Evolutionary conservation across 345 rosid species (phyloP), one percentile per base, ranked within the genome.

Genomic region (Lumnitzera littorea): DNA sequence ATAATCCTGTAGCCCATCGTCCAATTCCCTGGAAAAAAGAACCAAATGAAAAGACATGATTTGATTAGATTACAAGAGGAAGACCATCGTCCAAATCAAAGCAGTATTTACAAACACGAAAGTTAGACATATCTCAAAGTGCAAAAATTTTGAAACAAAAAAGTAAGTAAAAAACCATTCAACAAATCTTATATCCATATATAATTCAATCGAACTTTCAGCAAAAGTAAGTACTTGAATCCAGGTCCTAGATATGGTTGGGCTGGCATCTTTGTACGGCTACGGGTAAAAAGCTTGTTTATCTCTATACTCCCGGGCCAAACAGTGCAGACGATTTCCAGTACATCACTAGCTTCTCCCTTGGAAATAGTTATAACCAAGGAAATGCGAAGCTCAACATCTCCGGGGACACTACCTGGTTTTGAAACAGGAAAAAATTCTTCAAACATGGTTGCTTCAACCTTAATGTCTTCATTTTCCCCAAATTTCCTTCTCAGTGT

Each of bases 361-460:
- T 92, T 89, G 3, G 82, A 69, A 73, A 92, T 81, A 74, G 67
- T 84, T 70, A 90, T 87, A 58, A 87, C 65, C 70, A 89, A 73
- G 55, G 94, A 82, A 50, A 89, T 75, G 70, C 83, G 95, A 73
- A 84, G 91, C 67, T 72, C 62, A 47, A 74, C 72, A 27, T 74
- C 80, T 55, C 74, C 78, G 46, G 60, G 11, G 29, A 49, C 53
- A 25, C 23, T 65, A 24, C 54, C 51, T 25, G 78, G 55, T 65
- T 77, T 73, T 16, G 87, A 63, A 53, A 64, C 51, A 15, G 96
- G 81, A 67, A 81, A 27, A 7, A 83, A 79, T 57, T 82, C 96
- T 72, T 89, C 91, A 70, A 92, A 82, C 88, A 89, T 78, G 58
- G 94, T 92, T 31, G 89, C 96, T 77, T 89, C 96, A 29, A 92